Evolutionary conservation across 1,284 basidiomycete species (phyloP).

Genomic region (Somion occarium): DNA sequence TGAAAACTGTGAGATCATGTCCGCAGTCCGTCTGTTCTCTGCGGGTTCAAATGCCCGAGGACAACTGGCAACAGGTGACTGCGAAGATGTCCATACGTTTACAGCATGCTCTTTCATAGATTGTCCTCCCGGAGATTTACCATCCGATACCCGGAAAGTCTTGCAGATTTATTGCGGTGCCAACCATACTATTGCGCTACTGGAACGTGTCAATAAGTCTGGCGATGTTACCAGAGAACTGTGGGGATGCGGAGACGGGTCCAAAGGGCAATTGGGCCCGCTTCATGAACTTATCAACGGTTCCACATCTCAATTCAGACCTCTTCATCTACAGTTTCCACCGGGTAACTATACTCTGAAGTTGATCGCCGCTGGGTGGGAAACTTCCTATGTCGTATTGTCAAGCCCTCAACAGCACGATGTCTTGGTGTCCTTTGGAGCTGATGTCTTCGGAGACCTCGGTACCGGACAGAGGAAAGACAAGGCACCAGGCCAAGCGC

Average conservation of each 20-base stretch:
- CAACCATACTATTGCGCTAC: slow-evolving; percentile 61
- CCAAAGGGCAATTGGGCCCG: slow-evolving; percentile 56
- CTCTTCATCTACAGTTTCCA: slow-evolving; percentile 35
- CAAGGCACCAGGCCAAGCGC: slow-evolving; percentile 21
- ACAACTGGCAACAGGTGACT: slow-evolving; percentile 59
- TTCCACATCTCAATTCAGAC: slow-evolving; percentile 38
- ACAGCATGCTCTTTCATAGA: slow-evolving; percentile 38
- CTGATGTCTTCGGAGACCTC: slow-evolving; percentile 79
- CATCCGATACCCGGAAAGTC: slow-evolving; percentile 24
- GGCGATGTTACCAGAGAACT: slow-evolving; percentile 31
- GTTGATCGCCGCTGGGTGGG: slow-evolving; percentile 69
- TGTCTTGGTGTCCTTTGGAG: slow-evolving; percentile 73
- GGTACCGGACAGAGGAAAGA: slow-evolving; percentile 40
- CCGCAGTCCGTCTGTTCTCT: slow-evolving; percentile 26
- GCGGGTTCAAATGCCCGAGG: slow-evolving; percentile 78
- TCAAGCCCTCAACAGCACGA: slow-evolving; percentile 41
- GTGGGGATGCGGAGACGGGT: slow-evolving; percentile 68
- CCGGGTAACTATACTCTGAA: slow-evolving; percentile 34
- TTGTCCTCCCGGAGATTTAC: slow-evolving; percentile 17
- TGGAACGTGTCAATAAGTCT: slow-evolving; percentile 26
- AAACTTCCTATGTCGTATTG: slow-evolving; percentile 72
- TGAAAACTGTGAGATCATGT: too few relatives aligned
- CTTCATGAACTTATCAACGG: slow-evolving; percentile 6
- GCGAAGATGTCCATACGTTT: slow-evolving; percentile 58
- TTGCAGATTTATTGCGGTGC: slow-evolving; percentile 51